Base-by-base conservation (phyloP, 805 yeast genomes). In the Monosporozyma solicola region DNA sequence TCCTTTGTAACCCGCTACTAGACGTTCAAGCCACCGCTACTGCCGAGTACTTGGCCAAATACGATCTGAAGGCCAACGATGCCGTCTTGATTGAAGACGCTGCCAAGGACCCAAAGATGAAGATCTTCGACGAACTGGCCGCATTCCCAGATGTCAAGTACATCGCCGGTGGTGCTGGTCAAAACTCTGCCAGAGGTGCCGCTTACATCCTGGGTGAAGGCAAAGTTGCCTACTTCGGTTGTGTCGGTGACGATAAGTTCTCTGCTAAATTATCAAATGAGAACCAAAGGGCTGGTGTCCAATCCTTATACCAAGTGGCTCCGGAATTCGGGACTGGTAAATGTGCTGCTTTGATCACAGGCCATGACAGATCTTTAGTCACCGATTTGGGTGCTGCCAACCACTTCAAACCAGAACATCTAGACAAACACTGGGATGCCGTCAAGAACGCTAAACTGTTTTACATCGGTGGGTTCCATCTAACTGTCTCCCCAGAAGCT, bases 151-250 rank as follows among this genome's bases (percentile, higher is more conserved):
- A 77, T 55, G 82, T 88, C 57, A 80, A 82, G 63, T 72, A 83
- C 56, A 81, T 92, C 61, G 99, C 99, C 57, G 99, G 99, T 62
- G 99, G 99, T 70, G 99, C 99, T 64, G 99, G 97, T 56, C 99
- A 94, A 76, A 94, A 94, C 78, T 82, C 98, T 59, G 97, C 98
- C 54, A 84, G 99, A 74, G 99, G 96, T 67, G 98, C 98, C 50
- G 97, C 92, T 68, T 92, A 88, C 74, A 72, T 89, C 53, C 79
- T 94, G 50, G 97, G 97, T 55, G 71, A 75, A 48, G 72, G 82
- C 61, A 82, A 92, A 33, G 98, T 94, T 53, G 85, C 85, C 51
- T 94, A 94, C 78, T 88, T 92, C 68, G 99, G 99, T 52, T 85
- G 96, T 50, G 98, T 92, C 57, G 99, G 99, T 67, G 80, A 87